A percentile compares a stretch with the other conserved stretches of the same genome.
These are phyloP conservation scores for Medicago ruthenica DNA, from an alignment of 306 rosid genomes.

Conservation along the genomic window DNA sequence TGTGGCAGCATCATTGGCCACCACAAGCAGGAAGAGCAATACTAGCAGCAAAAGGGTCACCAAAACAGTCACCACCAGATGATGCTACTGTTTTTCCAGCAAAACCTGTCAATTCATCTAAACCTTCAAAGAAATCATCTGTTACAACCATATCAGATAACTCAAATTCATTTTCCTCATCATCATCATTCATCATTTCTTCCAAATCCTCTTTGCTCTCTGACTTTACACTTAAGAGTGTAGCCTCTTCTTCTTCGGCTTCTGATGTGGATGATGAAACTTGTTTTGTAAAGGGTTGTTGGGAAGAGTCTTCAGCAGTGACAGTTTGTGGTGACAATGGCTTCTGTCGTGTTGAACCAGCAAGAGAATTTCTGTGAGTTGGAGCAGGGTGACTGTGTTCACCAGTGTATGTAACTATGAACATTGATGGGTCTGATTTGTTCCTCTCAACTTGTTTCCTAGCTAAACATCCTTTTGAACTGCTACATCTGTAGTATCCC, in stretches of 20 bases:
- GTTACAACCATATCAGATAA: slow-evolving; percentile 58
- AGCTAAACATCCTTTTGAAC: slow-evolving; percentile 95
- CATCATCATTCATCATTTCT: slow-evolving; percentile 64
- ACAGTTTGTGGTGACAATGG: slow-evolving; percentile 42
- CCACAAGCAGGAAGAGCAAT: slow-evolving; percentile 56
- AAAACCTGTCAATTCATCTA: slow-evolving; percentile 69
- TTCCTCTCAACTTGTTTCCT: slow-evolving; percentile 94
- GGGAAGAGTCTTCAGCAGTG: slow-evolving; percentile 42
- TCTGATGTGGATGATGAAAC: slow-evolving; percentile 60
- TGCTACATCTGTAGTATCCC: slow-evolving; percentile 96
- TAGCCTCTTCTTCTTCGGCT: slow-evolving; percentile 51
- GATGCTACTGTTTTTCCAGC: neutral
- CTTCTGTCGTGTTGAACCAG: slow-evolving; percentile 95
- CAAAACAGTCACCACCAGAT: slow-evolving; percentile 53
- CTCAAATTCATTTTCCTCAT: slow-evolving; percentile 69
- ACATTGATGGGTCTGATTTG: slow-evolving; percentile 88
- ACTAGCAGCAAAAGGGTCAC: slow-evolving; percentile 57
- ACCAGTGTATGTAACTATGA: slow-evolving; percentile 90
- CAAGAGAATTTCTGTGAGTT: slow-evolving; percentile 91
- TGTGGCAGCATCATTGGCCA: slow-evolving; percentile 51
- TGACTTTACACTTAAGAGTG: slow-evolving; percentile 46
- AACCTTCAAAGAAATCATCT: slow-evolving; percentile 87
- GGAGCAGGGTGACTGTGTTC: slow-evolving; percentile 98
- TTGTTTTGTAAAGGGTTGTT: slow-evolving; percentile 40
- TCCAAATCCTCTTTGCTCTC: slow-evolving; percentile 72